Evolutionary conservation across 2,329 filamentous ascomycete species (phyloP), one percentile per base, ranked within the genome.

Genomic region (Pyrenophora teres): DNA sequence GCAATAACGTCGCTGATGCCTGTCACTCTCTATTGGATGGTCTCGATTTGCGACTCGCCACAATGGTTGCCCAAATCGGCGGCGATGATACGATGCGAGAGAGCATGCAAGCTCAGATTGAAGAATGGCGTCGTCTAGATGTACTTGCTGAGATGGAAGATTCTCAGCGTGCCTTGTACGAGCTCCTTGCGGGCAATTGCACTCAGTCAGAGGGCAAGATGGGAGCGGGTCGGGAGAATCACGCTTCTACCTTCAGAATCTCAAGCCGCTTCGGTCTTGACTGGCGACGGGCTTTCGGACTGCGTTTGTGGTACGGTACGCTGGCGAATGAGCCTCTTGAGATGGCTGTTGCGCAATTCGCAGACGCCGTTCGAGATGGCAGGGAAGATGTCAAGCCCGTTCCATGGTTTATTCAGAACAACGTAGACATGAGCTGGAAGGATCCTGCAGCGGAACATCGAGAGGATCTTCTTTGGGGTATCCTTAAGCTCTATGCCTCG

Each of bases 221-320:
- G 59, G 81, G 80, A 2, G 86, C 83, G 6, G 84, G 89, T 1
- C 77, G 87, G 7, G 94, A 97, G 72, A 90, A 97, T 74, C 87
- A 89, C 38, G 83, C 88, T 33, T 83, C 87, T 12, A 87, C 87
- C 0, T 96, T 99, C 68, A 82, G 86, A 46, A 89, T 99, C 59
- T 89, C 91, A 1, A 83, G 89, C 64, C 87, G 87, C 40, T 99
- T 97, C 70, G 85, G 85, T 4, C 80, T 99, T 31, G 89, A 95
- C 70, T 99, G 94, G 94, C 87, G 90, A 71, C 92, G 96, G 68
- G 87, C 92, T 0, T 96, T 99, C 72, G 93, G 90, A 9, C 81
- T 99, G 42, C 86, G 92, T 37, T 80, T 99, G 1, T 97, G 92
- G 89, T 99, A 96, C 71, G 87, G 87, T 38, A 89, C 86, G 35